These are phyloP conservation scores for Microdochium nivale DNA, from an alignment of 2,329 filamentous ascomycete species.

Conservation along the genomic window DNA sequence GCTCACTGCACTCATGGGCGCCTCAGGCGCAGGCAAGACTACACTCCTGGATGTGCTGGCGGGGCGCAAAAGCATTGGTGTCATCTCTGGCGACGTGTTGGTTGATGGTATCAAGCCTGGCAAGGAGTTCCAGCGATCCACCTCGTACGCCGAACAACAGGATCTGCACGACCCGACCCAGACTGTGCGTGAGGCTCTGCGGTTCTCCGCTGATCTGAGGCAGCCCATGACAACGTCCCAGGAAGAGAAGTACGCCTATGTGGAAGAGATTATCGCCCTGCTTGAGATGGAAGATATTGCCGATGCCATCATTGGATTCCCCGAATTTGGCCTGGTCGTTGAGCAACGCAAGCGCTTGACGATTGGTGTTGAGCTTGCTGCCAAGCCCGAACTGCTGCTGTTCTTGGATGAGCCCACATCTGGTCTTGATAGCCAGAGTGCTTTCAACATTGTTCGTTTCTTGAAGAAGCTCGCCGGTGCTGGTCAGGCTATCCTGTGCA, in stretches of 20 bases:
- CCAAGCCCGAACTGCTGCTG: constrained; percentile 67
- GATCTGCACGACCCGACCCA: constrained; percentile 54
- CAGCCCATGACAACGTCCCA: constrained; percentile 45
- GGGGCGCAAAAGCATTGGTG: constrained; percentile 51
- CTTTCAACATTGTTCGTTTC: constrained; percentile 72
- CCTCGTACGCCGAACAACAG: constrained; percentile 54
- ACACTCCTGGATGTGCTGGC: constrained; percentile 72
- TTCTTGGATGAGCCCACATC: constrained; percentile 76
- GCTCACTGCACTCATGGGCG: constrained; percentile 73
- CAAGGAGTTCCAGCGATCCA: constrained; percentile 52
- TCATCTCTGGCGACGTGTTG: constrained; percentile 46
- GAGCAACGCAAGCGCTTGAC: constrained; percentile 70
- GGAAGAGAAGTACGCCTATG: constrained; percentile 48
- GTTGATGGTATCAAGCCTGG: constrained; percentile 49
- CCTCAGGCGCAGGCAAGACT: constrained; percentile 80
- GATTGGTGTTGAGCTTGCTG: constrained; percentile 82
- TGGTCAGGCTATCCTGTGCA: constrained; percentile 83
- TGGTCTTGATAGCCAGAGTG: constrained; percentile 63
- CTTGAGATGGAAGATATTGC: constrained; percentile 51
- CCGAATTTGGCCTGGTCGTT: constrained; percentile 62
- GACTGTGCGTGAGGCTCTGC: constrained; percentile 54
- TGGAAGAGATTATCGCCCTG: constrained; percentile 51
- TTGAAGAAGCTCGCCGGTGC: constrained; percentile 68
- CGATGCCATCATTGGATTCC: constrained; percentile 48
- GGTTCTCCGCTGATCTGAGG: constrained; percentile 54